Evolutionary conservation across 192 early-diverging fungal genomes (phyloP), one percentile per base, ranked within the genome.

Genomic region (Backusella morwellensis): DNA sequence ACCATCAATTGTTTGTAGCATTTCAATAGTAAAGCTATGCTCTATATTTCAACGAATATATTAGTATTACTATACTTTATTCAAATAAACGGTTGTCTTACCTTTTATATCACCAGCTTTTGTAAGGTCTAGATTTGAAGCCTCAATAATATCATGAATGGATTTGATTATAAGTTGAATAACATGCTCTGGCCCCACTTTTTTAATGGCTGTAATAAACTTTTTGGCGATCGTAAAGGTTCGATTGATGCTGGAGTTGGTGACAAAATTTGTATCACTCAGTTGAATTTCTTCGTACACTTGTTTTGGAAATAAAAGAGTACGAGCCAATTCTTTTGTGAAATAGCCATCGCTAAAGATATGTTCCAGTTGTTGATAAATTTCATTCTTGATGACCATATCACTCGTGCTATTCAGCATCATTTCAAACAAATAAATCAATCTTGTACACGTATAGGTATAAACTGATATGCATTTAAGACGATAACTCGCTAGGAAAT

Each of bases 171-270:
- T 29, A 17, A 21, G 6, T 8, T 44, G 8, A n/a, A 42, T 75
- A 44, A 44, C 19, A 7, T 44, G 6, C 5, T 8, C 26, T 44
- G 74, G 21, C 0, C 26, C 36, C 21, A 41, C 34, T 47, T 42
- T 38, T 21, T 66, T 44, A 26, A 75, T 75, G 1, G 19, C 19
- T 17, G 41, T 41, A 44, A 67, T 44, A 44, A 42, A 75, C 0
- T 75, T 41, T 67, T 75, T 42, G n/a, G 74, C 38, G 29, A 71
- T 71, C 15, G 35, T 71, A 42, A 71, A 71, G 3, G 40, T 71
- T n/a, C 41, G 23, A 71, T 6, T 29, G 23, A 32, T 40, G 26
- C 41, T 38, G n/a, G 41, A 32, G 11, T 71, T 26, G 11, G 70
- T 44, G 21, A 29, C 41, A 29, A 41, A 17, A 29, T 71, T 71